Evolutionary conservation across 805 yeast genomes (phyloP).

Genomic region (Starmerella davenportii): DNA sequence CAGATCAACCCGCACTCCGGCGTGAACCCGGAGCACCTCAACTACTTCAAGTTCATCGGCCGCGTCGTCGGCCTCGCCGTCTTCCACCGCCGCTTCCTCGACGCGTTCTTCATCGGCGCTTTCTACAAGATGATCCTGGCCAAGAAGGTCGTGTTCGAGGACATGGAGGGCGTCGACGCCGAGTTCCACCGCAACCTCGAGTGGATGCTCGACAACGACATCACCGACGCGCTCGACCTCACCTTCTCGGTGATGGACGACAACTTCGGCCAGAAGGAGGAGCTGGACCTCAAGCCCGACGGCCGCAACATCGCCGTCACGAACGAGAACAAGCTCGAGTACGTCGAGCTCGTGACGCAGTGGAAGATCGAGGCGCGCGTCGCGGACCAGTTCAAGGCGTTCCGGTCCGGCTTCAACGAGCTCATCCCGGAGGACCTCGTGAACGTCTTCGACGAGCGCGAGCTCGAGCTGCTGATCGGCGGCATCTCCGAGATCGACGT

Average conservation of each 20-base stretch:
- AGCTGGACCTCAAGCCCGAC: slow-evolving; percentile 73
- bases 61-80: slow-evolving; percentile 96
- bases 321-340: slow-evolving; percentile 75
- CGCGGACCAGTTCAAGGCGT: slow-evolving; percentile 89
- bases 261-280: slow-evolving; percentile 80
- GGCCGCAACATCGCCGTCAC: slow-evolving; percentile 84
- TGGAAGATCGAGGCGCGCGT: slow-evolving; percentile 91
- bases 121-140: slow-evolving; percentile 93
- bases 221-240: slow-evolving; percentile 68
- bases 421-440: slow-evolving; percentile 92
- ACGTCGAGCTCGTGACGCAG: slow-evolving; percentile 83
- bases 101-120: slow-evolving; percentile 96
- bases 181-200: slow-evolving; percentile 86
- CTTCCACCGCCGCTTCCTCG: slow-evolving; percentile 93
- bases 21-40: slow-evolving; percentile 93
- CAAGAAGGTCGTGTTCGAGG: slow-evolving; percentile 86
- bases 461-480: slow-evolving; percentile 87
- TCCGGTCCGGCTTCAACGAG: slow-evolving; percentile 93
- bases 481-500: slow-evolving; percentile 96
- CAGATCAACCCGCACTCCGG: slow-evolving; percentile 96
- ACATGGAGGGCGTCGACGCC: slow-evolving; percentile 97
- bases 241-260: slow-evolving; percentile 80
- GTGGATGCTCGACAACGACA: slow-evolving; percentile 92
- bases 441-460: slow-evolving; percentile 94
- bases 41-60: slow-evolving; percentile 94